Evolutionary conservation across 2,329 filamentous ascomycete species (phyloP).

Genomic region (Sporothrix humicola): DNA sequence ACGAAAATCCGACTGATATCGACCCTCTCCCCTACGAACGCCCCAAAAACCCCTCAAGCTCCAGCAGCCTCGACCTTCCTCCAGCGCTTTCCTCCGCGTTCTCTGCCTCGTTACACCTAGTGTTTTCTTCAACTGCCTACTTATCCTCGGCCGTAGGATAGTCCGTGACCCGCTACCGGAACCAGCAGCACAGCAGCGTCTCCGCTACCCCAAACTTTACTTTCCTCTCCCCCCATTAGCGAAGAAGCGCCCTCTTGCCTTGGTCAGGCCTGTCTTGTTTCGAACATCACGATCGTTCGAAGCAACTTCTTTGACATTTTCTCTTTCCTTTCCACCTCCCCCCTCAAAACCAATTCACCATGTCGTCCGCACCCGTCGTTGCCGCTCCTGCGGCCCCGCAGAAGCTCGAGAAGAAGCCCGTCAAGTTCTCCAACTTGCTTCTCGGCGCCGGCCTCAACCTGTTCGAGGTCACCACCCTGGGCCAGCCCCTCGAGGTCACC

Average conservation of each 20-base stretch:
- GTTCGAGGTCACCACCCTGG: constrained; percentile 78
- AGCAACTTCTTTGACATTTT: constrained; percentile 20
- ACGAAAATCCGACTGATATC: constrained; percentile 19
- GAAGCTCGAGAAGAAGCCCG: constrained; percentile 93
- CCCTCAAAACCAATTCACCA: constrained; percentile 54
- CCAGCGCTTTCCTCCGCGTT: constrained; percentile 15
- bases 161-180: constrained; percentile 32
- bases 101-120: neutral
- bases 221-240: constrained; percentile 49
- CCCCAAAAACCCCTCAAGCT: constrained; percentile 21
- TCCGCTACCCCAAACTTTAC: constrained; percentile 33
- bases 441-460: constrained; percentile 92
- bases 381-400: constrained; percentile 56
- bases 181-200: constrained; percentile 16
- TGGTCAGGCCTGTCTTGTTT: constrained; percentile 83
- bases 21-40: neutral
- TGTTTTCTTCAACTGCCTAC: constrained; percentile 2
- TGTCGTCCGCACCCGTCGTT: constrained; percentile 65
- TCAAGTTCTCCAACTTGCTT: constrained; percentile 99
- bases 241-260: constrained; percentile 92
- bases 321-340: constrained; percentile 10
- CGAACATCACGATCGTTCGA: constrained; percentile 32
- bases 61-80: constrained; percentile 13
- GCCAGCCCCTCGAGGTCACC: constrained; percentile 91
- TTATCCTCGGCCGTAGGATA: constrained; percentile 35